Percentiles rank a stretch among this genome's conserved stretches.
Evolutionary conservation across 2,329 filamentous ascomycete species (phyloP).

Genomic region (Lasiodiplodia citricola): DNA sequence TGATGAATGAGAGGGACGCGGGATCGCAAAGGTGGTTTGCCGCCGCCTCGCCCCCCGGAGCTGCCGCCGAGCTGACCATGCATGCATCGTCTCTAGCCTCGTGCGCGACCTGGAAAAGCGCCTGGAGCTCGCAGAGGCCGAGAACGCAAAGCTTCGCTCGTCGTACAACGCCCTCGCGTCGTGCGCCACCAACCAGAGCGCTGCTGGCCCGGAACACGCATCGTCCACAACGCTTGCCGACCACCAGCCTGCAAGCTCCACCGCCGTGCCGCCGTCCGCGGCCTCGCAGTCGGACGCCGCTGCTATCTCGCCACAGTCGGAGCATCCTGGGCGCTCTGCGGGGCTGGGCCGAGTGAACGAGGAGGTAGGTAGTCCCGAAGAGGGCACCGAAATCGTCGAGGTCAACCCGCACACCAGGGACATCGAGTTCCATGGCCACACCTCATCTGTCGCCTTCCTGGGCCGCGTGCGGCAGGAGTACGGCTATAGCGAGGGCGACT

Average conservation of each 20-base stretch:
- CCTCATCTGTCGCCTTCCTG: constrained; percentile 53
- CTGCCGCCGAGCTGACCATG: background rate
- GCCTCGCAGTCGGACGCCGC: background rate
- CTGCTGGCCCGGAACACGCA: background rate
- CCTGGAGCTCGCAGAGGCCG: constrained; percentile 39
- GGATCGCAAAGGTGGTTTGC: constrained; percentile 1
- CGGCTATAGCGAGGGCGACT: constrained; percentile 12
- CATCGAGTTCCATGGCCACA: constrained; percentile 54
- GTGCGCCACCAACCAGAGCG: constrained; percentile 31
- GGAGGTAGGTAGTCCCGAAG: constrained; percentile 42
- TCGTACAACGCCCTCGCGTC: constrained; percentile 21
- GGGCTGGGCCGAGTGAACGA: constrained; percentile 2
- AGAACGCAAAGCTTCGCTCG: constrained; percentile 31
- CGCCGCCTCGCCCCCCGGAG: background rate
- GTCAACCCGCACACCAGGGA: constrained; percentile 49
- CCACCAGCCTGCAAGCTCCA: background rate
- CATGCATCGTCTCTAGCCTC: constrained; percentile 35
- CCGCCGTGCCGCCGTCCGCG: background rate
- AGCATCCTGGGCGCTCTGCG: background rate
- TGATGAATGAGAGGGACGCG: constrained; percentile 15
- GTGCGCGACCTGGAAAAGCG: constrained; percentile 44
- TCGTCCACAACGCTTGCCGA: background rate
- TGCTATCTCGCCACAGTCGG: constrained; percentile 12
- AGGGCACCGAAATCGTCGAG: constrained; percentile 50
- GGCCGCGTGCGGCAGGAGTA: constrained; percentile 46